phyloP scores from a whole-genome alignment of 2,329 filamentous ascomycete species.

The Purpureocillium lavendulum region DNA sequence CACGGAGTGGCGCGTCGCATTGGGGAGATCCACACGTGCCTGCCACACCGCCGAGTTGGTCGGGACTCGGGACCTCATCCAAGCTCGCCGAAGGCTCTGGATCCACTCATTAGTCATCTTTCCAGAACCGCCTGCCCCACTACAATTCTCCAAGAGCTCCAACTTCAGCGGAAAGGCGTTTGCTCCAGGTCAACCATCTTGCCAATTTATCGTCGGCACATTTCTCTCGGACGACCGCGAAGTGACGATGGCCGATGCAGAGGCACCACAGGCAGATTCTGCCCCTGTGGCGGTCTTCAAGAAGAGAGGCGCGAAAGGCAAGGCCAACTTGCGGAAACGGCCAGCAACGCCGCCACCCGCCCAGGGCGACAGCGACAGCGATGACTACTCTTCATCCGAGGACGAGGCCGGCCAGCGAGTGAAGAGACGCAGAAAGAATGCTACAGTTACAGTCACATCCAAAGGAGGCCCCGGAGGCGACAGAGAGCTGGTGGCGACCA shows the following conservation, averaged over 20 bases:
- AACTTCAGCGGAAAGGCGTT: no score
- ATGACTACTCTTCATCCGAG: slow-evolving; percentile 61
- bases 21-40: background rate
- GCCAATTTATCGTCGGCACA: no score
- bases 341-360: slow-evolving; percentile 68
- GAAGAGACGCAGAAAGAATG: slow-evolving; percentile 67
- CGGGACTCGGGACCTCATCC: no score
- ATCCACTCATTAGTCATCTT: slow-evolving; percentile 4
- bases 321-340: slow-evolving; percentile 72
- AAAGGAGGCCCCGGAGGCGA: slow-evolving; percentile 28
- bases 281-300: slow-evolving; percentile 68
- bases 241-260: slow-evolving; percentile 1
- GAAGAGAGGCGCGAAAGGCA: slow-evolving; percentile 70
- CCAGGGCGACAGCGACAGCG: slow-evolving; percentile 49
- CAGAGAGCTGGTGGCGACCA: slow-evolving; percentile 38
- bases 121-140: slow-evolving; percentile 2
- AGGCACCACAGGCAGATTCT: background rate
- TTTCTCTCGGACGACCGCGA: no score
- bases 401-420: slow-evolving; percentile 68
- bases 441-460: slow-evolving; percentile 57
- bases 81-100: background rate
- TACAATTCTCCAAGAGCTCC: background rate
- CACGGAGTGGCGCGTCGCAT: background rate
- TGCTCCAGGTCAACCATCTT: no score
- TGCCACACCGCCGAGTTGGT: no score